Evolutionary conservation across 441 rosid genomes (phyloP).

Genomic region (Syzygium syzygioides): DNA sequence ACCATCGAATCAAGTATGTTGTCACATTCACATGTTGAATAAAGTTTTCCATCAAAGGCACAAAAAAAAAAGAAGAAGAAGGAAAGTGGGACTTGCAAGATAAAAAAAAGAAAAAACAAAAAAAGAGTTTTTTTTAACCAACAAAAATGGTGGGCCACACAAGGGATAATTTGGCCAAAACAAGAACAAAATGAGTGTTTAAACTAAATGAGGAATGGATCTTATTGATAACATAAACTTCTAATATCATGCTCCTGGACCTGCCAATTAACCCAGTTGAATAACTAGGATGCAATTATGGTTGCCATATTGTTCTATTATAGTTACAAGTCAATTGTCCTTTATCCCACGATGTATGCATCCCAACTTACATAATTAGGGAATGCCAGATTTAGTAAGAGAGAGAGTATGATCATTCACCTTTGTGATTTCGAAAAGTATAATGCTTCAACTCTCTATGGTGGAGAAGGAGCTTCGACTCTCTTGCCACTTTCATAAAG

Average conservation of each 20-base stretch:
- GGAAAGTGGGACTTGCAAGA: too few relatives aligned
- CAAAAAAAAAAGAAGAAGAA: too few relatives aligned
- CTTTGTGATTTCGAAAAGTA: background rate
- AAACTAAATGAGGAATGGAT: too few relatives aligned
- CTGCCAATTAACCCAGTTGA: background rate
- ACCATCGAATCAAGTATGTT: too few relatives aligned
- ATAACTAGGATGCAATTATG: background rate
- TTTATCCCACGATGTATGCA: background rate
- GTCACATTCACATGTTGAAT: too few relatives aligned
- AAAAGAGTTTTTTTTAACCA: too few relatives aligned
- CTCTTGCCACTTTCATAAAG: background rate
- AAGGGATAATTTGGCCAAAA: too few relatives aligned
- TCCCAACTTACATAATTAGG: background rate
- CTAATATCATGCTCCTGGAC: background rate
- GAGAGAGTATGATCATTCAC: background rate
- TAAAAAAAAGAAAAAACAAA: too few relatives aligned
- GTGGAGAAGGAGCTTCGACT: background rate
- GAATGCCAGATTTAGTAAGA: background rate
- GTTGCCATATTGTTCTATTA: background rate
- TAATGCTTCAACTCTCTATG: background rate
- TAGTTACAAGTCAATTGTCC: background rate
- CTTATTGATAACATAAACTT: background rate
- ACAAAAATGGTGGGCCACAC: too few relatives aligned
- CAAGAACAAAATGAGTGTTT: too few relatives aligned
- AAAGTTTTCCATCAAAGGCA: too few relatives aligned